Evolutionary conservation across 805 yeast species (phyloP), one percentile per base, ranked within the genome.

Genomic region (Diddensiella caesifluorescens): DNA sequence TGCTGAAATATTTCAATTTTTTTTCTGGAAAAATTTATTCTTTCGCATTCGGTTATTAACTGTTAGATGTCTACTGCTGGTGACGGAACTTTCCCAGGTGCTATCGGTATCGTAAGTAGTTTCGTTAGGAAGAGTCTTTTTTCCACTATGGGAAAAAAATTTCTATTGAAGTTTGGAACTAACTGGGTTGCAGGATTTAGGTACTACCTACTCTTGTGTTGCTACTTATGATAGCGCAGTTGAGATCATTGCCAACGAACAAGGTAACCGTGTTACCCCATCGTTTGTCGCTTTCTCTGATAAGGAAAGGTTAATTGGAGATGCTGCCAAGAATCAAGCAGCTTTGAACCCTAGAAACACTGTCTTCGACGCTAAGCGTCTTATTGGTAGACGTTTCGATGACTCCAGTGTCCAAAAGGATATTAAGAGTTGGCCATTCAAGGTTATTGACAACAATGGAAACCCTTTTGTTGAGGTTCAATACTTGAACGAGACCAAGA

Each of bases 11-110:
- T n/a, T n/a, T n/a, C n/a, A n/a, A n/a, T n/a, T n/a, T n/a, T n/a
- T n/a, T n/a, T n/a, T n/a, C n/a, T n/a, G n/a, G n/a, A n/a, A n/a
- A n/a, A n/a, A n/a, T n/a, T n/a, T n/a, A n/a, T n/a, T n/a, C n/a
- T n/a, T n/a, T n/a, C n/a, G n/a, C n/a, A n/a, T n/a, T n/a, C n/a
- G n/a, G n/a, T n/a, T n/a, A n/a, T n/a, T n/a, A n/a, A n/a, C n/a
- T 6, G 26, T 12, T 42, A 46, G 44, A 49, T 51, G 55, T 54
- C 64, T 46, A 45, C 59, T 52, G 60, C 60, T 46, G 58, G 59
- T 82, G 96, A 88, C 79, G 95, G 95, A 83, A 92, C 88, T 76
- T 88, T 84, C 83, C 92, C 89, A 80, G 97, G 97, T 83, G 92
- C 92, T 73, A 84, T 87, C 69, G 98, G 98, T 83, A 90, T 90